phyloP scores from a whole-genome alignment of 2,329 filamentous ascomycete species.

The Fusarium sp. region DNA sequence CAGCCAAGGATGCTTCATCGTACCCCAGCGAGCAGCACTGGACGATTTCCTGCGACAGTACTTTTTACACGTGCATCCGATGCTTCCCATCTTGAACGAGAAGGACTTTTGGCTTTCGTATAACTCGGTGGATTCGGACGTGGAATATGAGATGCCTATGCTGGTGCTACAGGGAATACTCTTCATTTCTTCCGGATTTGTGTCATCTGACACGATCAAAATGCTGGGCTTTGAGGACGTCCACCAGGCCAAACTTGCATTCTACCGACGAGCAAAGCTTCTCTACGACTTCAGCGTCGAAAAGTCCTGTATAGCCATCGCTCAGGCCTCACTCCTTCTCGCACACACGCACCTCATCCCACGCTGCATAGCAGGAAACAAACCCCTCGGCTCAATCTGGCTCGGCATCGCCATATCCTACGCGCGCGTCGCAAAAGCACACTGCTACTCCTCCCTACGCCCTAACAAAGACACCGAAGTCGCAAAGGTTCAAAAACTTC shows the following conservation, averaged over 20 bases:
- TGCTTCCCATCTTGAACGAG: conserved; percentile 47
- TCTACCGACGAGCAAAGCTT: conserved; percentile 46
- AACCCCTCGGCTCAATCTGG: conserved; percentile 46
- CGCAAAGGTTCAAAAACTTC: conserved; percentile 24
- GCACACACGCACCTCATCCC: conserved; percentile 46
- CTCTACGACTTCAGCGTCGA: conserved; percentile 47
- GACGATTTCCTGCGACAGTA: conserved; percentile 50
- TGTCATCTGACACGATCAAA: conserved; percentile 37
- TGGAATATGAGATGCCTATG: conserved; percentile 36
- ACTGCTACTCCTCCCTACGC: conserved; percentile 39
- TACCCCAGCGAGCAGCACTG: conserved; percentile 40
- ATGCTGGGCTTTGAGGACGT: conserved; percentile 42
- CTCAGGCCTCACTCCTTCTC: conserved; percentile 43
- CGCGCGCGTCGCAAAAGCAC: conserved; percentile 43
- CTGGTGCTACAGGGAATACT: conserved; percentile 43
- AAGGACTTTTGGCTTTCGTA: conserved; percentile 46
- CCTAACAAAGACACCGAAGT: conserved; percentile 23
- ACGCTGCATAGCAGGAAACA: conserved; percentile 44
- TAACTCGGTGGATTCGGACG: conserved; percentile 24
- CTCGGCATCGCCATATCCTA: conserved; percentile 46
- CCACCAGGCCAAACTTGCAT: conserved; percentile 43
- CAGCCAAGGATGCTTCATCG: conserved; percentile 47
- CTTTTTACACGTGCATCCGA: conserved; percentile 49
- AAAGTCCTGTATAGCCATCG: conserved; percentile 43
- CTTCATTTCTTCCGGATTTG: conserved; percentile 44